phyloP scores from a whole-genome alignment of 2,329 filamentous ascomycete species.

The Fusarium sacchari region DNA sequence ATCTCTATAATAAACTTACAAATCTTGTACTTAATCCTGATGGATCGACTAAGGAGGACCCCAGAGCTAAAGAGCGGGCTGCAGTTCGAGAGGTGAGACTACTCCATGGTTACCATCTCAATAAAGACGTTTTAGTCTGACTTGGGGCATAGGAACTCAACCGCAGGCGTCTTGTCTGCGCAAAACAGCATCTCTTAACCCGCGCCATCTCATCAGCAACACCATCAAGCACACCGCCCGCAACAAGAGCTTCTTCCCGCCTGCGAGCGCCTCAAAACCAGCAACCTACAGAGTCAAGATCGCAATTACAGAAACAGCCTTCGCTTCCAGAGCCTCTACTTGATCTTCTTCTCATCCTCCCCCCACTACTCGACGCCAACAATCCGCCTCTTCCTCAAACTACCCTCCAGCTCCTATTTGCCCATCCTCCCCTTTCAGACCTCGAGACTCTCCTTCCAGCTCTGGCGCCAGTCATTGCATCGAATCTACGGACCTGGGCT shows the following conservation, averaged over 20 bases:
- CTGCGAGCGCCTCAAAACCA: conserved; percentile 31
- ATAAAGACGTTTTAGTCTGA: neutral
- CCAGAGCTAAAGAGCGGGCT: conserved; percentile 60
- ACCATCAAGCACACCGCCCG: conserved; percentile 42
- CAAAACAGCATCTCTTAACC: conserved; percentile 62
- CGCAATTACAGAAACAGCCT: conserved; percentile 29
- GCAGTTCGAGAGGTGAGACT: conserved; percentile 59
- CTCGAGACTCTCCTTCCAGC: conserved; percentile 60
- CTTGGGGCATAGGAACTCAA: conserved; percentile 57
- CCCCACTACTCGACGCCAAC: conserved; percentile 55
- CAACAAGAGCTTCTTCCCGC: conserved; percentile 42
- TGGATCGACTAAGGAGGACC: conserved; percentile 65
- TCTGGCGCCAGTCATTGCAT: conserved; percentile 59
- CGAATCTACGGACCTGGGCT: conserved; percentile 60
- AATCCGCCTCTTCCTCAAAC: conserved; percentile 49
- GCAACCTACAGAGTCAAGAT: conserved; percentile 34
- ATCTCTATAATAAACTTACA: conserved; percentile 65
- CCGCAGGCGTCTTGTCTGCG: conserved; percentile 57
- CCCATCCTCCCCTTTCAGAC: conserved; percentile 59
- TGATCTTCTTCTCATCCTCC: conserved; percentile 66
- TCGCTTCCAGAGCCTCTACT: conserved; percentile 57
- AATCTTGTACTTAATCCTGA: conserved; percentile 65
- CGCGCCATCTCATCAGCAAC: conserved; percentile 60
- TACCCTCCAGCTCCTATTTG: conserved; percentile 57
- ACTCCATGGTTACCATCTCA: neutral